Conservation (phyloP, 345 rosid species). For the Eucalyptus marginata region DNA sequence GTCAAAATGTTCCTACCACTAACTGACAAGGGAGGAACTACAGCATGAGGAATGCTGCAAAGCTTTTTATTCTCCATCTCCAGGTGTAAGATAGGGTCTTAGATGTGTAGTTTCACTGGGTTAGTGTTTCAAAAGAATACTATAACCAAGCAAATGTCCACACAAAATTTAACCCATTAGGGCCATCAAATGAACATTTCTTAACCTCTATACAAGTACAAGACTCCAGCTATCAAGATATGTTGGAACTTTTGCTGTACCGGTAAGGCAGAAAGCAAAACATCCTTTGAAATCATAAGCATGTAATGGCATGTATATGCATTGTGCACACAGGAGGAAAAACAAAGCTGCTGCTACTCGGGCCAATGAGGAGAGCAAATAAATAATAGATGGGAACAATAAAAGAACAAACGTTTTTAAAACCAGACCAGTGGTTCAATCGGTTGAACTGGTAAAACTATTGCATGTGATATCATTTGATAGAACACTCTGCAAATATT, state of each 20-base stretch:
- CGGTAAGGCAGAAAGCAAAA: background rate
- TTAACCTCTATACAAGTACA: background rate
- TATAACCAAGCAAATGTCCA: background rate
- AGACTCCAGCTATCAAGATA: background rate
- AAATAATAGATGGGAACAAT: too few species aligned
- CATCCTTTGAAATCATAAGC: background rate
- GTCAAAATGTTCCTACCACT: background rate
- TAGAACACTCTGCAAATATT: too few species aligned
- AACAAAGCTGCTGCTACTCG: too few species aligned
- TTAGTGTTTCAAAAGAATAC: background rate
- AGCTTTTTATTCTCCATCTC: background rate
- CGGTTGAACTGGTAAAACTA: too few species aligned
- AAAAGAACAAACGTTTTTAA: too few species aligned
- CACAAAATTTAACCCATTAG: background rate
- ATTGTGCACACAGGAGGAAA: too few species aligned
- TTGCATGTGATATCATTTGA: too few species aligned
- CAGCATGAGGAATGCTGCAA: rapidly evolving
- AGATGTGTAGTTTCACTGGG: background rate
- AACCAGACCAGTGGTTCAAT: too few species aligned
- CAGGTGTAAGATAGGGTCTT: background rate
- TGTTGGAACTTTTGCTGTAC: background rate
- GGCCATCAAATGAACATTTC: background rate
- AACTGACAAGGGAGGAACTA: too few species aligned
- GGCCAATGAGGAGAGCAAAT: too few species aligned
- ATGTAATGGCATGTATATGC: background rate